Conservation (phyloP, 2,329 filamentous ascomycete genomes). For the Neofusicoccum sp. region DNA sequence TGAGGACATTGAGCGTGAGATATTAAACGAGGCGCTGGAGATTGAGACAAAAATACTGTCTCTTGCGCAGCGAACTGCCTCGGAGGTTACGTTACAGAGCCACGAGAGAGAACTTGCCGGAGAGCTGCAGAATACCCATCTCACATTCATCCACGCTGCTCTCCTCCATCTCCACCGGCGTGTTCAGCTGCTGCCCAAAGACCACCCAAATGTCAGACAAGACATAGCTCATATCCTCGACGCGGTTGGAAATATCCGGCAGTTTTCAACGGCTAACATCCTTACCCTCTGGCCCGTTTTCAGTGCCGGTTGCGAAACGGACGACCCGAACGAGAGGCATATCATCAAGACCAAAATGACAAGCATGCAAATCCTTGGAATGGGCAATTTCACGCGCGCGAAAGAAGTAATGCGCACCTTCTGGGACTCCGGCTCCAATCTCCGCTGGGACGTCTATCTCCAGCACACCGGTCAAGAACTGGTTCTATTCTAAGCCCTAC, state of each 20-base stretch:
- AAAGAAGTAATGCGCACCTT: background rate
- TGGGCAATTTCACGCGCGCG: background rate
- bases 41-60: background rate
- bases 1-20: background rate
- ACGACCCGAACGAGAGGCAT: background rate
- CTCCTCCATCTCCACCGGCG: background rate
- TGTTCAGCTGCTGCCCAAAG: background rate
- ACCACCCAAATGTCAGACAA: background rate
- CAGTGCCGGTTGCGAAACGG: conserved; percentile 1
- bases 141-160: background rate
- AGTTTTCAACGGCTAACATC: background rate
- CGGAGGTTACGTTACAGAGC: background rate
- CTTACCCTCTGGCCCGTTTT: background rate
- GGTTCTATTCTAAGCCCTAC: background rate
- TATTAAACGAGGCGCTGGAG: background rate
- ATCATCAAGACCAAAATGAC: background rate
- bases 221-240: background rate
- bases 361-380: background rate
- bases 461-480: background rate
- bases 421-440: background rate
- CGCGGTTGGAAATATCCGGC: background rate
- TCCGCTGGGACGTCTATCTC: background rate
- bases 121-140: background rate
- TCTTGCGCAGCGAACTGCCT: background rate
- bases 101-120: background rate